A percentile compares a stretch with the other conserved stretches of the same genome.
Evolutionary conservation across 2,329 filamentous ascomycete species (phyloP).

Genomic region (Tympanopsis confertula): DNA sequence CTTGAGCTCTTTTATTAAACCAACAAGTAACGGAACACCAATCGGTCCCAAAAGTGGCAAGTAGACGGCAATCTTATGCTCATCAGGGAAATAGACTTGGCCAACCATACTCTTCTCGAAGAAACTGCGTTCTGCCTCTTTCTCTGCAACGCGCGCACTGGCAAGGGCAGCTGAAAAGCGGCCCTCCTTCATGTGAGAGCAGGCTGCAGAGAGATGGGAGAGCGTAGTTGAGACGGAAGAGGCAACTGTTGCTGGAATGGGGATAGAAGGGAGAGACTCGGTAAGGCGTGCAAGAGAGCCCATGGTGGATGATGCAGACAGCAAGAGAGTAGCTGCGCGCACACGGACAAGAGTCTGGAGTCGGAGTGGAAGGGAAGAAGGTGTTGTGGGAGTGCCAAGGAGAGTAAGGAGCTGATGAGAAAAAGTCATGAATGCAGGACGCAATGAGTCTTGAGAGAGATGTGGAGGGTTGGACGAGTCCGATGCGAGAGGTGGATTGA

Average conservation of each 20-base stretch:
- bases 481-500: conserved; percentile 32
- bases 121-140: conserved; percentile 60
- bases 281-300: conserved; percentile 58
- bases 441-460: conserved; percentile 41
- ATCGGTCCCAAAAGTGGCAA: conserved; percentile 61
- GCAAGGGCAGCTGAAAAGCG: conserved; percentile 35
- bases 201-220: conserved; percentile 45
- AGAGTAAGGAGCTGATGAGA: conserved; percentile 59
- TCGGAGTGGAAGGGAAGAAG: conserved; percentile 53
- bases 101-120: conserved; percentile 72
- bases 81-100: conserved; percentile 68
- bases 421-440: conserved; percentile 55
- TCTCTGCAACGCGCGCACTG: conserved; percentile 52
- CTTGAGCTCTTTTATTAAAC: conserved; percentile 50
- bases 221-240: conserved; percentile 52
- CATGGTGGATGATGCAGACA: conserved; percentile 61
- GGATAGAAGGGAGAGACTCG: conserved; percentile 54
- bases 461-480: conserved; percentile 12
- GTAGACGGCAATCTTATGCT: conserved; percentile 68
- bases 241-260: conserved; percentile 59
- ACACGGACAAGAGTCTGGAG: conserved; percentile 56
- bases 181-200: conserved; percentile 32
- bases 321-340: conserved; percentile 50
- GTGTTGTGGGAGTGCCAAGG: conserved; percentile 46
- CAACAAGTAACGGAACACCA: conserved; percentile 58